Conservation (phyloP, 1,284 basidiomycete genomes). For the Pseudomicrostroma phylloplanum region DNA sequence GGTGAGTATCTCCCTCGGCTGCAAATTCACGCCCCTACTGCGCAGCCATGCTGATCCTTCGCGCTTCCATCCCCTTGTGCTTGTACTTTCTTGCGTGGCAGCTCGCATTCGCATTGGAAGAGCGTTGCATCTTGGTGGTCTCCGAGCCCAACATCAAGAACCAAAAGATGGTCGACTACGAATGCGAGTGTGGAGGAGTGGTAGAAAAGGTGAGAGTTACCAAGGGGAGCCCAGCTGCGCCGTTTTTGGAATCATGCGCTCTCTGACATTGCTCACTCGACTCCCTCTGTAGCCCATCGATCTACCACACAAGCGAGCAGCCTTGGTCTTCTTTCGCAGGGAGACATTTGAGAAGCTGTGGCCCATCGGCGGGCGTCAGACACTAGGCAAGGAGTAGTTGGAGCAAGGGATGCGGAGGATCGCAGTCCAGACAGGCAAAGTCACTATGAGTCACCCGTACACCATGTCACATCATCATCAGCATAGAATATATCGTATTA, state of each 20-base stretch:
- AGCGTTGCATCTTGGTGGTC: constrained; percentile 30
- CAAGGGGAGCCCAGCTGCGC: background rate
- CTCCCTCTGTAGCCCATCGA: constrained; percentile 23
- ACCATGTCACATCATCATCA: no score
- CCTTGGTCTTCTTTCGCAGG: constrained; percentile 35
- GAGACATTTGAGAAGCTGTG: constrained; percentile 24
- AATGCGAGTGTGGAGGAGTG: constrained; percentile 41
- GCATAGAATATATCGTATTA: no score
- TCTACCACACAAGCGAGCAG: constrained; percentile 45
- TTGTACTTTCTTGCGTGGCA: constrained; percentile 5
- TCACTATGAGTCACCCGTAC: no score
- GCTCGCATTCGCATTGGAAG: constrained; percentile 41
- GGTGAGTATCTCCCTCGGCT: constrained; percentile 2
- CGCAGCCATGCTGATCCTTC: background rate
- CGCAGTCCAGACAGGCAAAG: no score
- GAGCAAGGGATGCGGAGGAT: no score
- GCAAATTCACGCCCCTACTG: background rate
- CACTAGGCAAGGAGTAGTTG: background rate
- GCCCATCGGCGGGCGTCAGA: background rate
- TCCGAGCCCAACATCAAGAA: constrained; percentile 43
- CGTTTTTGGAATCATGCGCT: no score
- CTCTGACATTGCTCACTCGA: background rate
- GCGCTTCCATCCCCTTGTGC: background rate
- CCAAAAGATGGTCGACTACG: constrained; percentile 46
- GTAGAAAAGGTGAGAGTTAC: constrained; percentile 32